phyloP scores from a whole-genome alignment of 805 yeast species.

The Metschnikowia gruessii region DNA sequence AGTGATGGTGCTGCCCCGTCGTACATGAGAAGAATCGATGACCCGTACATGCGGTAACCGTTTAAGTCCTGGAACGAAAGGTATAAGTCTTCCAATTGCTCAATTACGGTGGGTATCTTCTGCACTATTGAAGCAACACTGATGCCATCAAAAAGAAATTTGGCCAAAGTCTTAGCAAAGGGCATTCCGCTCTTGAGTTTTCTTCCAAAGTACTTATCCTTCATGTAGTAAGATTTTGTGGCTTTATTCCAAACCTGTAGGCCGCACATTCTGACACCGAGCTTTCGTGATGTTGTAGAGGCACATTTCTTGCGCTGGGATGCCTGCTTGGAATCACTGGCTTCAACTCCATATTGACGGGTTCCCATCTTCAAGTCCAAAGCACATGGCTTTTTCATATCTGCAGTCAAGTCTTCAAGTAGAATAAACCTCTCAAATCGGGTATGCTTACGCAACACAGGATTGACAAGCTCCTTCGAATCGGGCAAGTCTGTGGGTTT shows the following conservation, averaged over 20 bases:
- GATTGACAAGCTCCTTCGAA: slow-evolving; percentile 2
- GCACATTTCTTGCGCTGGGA: slow-evolving; percentile 84
- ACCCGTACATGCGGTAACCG: slow-evolving; percentile 89
- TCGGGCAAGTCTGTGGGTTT: neutral
- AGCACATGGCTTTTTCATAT: slow-evolving; percentile 83
- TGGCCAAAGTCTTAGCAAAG: slow-evolving; percentile 68
- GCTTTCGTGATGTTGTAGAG: slow-evolving; percentile 69
- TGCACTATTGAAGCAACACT: slow-evolving; percentile 53
- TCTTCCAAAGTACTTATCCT: slow-evolving; percentile 94
- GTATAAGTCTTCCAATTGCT: slow-evolving; percentile 57
- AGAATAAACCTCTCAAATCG: slow-evolving; percentile 78
- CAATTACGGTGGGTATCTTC: slow-evolving; percentile 66
- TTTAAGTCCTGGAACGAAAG: slow-evolving; percentile 51
- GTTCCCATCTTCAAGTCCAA: slow-evolving; percentile 98
- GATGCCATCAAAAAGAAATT: slow-evolving; percentile 78
- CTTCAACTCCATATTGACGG: slow-evolving; percentile 96
- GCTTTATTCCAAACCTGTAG: slow-evolving; percentile 50
- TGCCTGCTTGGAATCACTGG: slow-evolving; percentile 60
- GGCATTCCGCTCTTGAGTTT: slow-evolving; percentile 65
- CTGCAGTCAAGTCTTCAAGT: slow-evolving; percentile 85
- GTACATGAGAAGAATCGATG: slow-evolving; percentile 83
- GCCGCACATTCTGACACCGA: slow-evolving; percentile 95
- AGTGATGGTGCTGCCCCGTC: slow-evolving; percentile 51
- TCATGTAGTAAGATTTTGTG: slow-evolving; percentile 48
- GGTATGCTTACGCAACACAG: slow-evolving; percentile 40